A percentile compares a stretch with the other conserved stretches of the same genome.
Conservation (phyloP, 129 eudicot species). For the Tanacetum coccineum region DNA sequence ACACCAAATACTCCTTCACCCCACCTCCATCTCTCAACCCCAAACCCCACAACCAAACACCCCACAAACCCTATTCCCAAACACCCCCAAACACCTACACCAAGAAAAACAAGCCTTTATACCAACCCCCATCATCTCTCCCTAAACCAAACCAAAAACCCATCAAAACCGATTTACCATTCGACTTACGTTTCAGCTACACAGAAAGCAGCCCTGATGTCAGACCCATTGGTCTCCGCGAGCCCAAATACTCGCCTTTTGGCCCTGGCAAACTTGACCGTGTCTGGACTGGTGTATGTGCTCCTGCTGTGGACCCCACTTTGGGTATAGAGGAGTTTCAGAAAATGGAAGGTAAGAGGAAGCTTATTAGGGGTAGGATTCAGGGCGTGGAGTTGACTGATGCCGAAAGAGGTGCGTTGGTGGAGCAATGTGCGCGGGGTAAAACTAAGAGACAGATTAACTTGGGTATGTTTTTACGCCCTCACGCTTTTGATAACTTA, state of each 20-base stretch:
- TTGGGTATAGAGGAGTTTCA: constrained; percentile 38
- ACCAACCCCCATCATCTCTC: constrained; percentile 87
- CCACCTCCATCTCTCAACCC: constrained; percentile 54
- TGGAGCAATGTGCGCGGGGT: constrained; percentile 45
- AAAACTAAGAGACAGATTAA: constrained; percentile 72
- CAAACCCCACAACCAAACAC: constrained; percentile 5
- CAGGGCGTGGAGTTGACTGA: constrained; percentile 58
- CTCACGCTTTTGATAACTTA: too few species aligned
- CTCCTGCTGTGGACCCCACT: constrained; percentile 69
- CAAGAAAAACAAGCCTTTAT: constrained; percentile 35
- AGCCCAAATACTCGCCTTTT: constrained; percentile 90
- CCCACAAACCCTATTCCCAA: constrained; percentile 27
- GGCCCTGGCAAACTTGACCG: constrained; percentile 74
- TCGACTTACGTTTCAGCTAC: constrained; percentile 88
- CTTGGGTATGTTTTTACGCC: constrained; percentile 52
- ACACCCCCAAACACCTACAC: constrained; percentile 16
- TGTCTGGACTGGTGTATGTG: constrained; percentile 86
- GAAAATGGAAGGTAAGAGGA: constrained; percentile 57
- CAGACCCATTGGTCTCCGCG: constrained; percentile 85
- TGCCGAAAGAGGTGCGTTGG: constrained; percentile 63
- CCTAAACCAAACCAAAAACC: constrained; percentile 40
- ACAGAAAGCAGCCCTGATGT: constrained; percentile 58
- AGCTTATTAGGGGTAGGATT: constrained; percentile 39
- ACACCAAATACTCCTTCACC: constrained; percentile 50
- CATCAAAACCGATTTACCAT: constrained; percentile 48